phyloP scores from a whole-genome alignment of 2,329 filamentous ascomycete genomes.

The Fusarium sp. region DNA sequence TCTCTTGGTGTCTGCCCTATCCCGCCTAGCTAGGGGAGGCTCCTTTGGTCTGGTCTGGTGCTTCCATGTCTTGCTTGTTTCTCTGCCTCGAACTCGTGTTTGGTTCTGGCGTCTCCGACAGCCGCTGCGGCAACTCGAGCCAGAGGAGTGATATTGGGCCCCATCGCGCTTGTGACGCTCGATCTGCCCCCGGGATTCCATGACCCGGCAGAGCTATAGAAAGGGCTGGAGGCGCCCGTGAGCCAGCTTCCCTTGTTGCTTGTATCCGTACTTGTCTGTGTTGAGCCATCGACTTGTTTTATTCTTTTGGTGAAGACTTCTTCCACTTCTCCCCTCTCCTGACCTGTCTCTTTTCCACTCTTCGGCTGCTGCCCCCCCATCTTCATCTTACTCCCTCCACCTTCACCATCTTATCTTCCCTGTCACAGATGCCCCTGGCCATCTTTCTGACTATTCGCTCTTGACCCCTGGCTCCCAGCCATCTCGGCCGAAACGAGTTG shows the following conservation, averaged over 20 bases:
- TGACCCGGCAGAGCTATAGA: constrained; percentile 30
- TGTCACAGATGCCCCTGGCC: constrained; percentile 28
- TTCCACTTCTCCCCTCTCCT: not conserved
- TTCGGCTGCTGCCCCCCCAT: not conserved
- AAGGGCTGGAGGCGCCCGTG: constrained; percentile 31
- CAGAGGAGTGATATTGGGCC: constrained; percentile 22
- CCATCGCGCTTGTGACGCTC: constrained; percentile 23
- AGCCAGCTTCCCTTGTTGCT: constrained; percentile 34
- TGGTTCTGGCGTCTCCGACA: constrained; percentile 7
- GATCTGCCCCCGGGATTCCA: constrained; percentile 32
- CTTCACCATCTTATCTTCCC: not conserved
- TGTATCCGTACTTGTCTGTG: constrained; percentile 10
- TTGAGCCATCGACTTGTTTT: constrained; percentile 30
- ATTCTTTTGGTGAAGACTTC: constrained; percentile 5
- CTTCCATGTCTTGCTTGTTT: not conserved
- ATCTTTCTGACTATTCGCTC: constrained; percentile 15
- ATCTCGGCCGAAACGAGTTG: constrained; percentile 35
- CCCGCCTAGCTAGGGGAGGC: constrained; percentile 1
- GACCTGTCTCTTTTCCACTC: constrained; percentile 1
- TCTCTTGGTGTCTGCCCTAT: constrained; percentile 13
- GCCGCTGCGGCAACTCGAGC: constrained; percentile 15
- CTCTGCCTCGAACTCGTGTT: not conserved
- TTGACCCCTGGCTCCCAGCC: constrained; percentile 23
- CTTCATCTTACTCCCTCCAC: not conserved
- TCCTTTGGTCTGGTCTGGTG: not conserved